Evolutionary conservation across 2,329 filamentous ascomycete species (phyloP), one percentile per base, ranked within the genome.

Genomic region (Salinomyces thailandicus): DNA sequence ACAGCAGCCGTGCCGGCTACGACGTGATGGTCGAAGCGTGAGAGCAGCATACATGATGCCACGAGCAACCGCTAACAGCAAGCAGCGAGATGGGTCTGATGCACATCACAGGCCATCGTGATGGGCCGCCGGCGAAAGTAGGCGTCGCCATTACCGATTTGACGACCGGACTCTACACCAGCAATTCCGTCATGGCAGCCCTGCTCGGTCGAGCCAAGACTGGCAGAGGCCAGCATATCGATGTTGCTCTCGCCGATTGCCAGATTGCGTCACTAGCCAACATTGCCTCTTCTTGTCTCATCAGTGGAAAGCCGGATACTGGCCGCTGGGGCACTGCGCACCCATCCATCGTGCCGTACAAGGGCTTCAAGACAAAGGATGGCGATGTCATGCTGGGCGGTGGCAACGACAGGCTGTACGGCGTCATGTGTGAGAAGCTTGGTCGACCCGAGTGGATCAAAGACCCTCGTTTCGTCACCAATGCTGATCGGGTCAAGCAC

Each of bases 21-120:
- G 91, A 98, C 62, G 91, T 98, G 49, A 98, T 98, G 89, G 89
- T 98, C 8, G 91, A 98, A 66, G 91, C 91, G 41, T 67, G 50
- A 40, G 62, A n/a, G n/a, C n/a, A n/a, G n/a, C n/a, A n/a, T n/a
- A n/a, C n/a, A n/a, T n/a, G n/a, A n/a, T n/a, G n/a, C n/a, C n/a
- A n/a, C n/a, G n/a, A n/a, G n/a, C n/a, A n/a, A n/a, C n/a, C n/a
- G n/a, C n/a, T n/a, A n/a, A n/a, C n/a, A n/a, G n/a, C n/a, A n/a
- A n/a, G 3, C 37, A 68, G 65, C 8, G 91, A 96, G 59, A 87
- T 98, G 64, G 91, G 91, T 1, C 66, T 98, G 38, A 98, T 98
- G 91, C 91, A 98, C 63, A 96, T 98, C 51, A 98, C 91, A 0
- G 91, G 91, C 19, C 74, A 75, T 43, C 73, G 87, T 38, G 82